phyloP scores from a whole-genome alignment of 805 yeast genomes.

The Candida koratica region DNA sequence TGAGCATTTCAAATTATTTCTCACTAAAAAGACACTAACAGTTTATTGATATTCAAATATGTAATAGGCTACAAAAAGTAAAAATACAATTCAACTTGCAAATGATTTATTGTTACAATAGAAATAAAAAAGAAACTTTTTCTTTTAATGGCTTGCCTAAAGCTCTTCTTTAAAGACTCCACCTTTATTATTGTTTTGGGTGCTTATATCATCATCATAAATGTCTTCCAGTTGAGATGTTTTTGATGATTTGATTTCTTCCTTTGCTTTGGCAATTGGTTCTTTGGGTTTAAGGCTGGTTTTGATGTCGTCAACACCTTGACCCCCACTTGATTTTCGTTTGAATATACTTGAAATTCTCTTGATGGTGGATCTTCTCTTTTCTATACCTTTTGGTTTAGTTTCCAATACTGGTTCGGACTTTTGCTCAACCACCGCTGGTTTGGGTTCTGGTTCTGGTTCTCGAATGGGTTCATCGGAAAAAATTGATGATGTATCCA shows the following conservation, averaged over 20 bases:
- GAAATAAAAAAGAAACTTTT: not conserved
- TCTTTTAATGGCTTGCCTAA: no score
- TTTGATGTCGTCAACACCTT: constrained; percentile 5
- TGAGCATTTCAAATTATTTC: no score
- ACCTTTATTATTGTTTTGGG: constrained; percentile 27
- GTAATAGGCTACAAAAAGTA: no score
- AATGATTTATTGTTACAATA: constrained; percentile 2
- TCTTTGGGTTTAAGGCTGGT: constrained; percentile 1
- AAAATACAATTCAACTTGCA: no score
- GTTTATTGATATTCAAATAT: no score
- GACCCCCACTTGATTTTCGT: constrained; percentile 7
- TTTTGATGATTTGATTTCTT: constrained; percentile 11
- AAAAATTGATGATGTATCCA: constrained; percentile 39
- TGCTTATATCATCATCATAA: constrained; percentile 28
- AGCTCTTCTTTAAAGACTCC: constrained; percentile 43
- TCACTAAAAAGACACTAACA: no score
- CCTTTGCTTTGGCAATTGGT: constrained; percentile 3
- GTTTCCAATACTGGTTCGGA: not conserved
- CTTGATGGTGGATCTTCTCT: constrained; percentile 12
- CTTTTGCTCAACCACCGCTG: constrained; percentile 12
- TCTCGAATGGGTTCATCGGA: constrained; percentile 19
- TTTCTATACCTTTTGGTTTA: not conserved
- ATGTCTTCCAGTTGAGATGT: constrained; percentile 14
- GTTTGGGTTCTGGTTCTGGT: constrained; percentile 3
- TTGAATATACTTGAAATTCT: constrained; percentile 16